Evolutionary conservation across 2,329 filamentous ascomycete species (phyloP).

Genomic region (Fusarium metavorans): DNA sequence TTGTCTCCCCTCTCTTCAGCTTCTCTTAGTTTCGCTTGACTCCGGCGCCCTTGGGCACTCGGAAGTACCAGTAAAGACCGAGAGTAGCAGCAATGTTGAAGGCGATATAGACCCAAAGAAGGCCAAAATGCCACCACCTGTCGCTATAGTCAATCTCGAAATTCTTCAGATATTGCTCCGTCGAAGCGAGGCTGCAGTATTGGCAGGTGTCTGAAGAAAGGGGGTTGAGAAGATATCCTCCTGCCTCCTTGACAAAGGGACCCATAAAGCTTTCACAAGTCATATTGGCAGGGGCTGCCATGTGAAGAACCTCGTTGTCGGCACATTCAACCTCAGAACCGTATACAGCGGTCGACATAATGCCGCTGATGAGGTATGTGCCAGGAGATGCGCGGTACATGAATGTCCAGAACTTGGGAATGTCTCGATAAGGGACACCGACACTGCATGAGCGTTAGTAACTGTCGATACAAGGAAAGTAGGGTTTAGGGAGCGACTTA

Average conservation of each 20-base stretch:
- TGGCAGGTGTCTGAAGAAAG: conserved; percentile 57
- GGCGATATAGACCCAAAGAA: conserved; percentile 64
- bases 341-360: conserved; percentile 57
- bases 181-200: conserved; percentile 55
- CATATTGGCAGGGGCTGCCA: conserved; percentile 63
- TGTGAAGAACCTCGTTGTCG: conserved; percentile 61
- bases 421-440: conserved; percentile 64
- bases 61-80: conserved; percentile 59
- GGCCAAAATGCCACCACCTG: conserved; percentile 68
- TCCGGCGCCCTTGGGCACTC: conserved; percentile 47
- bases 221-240: conserved; percentile 62
- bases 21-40: conserved; percentile 29
- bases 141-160: conserved; percentile 60
- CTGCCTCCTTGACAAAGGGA: conserved; percentile 54
- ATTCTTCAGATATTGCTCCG: conserved; percentile 52
- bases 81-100: conserved; percentile 62
- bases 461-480: conserved; percentile 37
- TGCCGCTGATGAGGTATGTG: conserved; percentile 74
- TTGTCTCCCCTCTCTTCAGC: background rate
- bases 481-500: conserved; percentile 5
- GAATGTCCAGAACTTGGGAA: conserved; percentile 79
- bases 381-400: conserved; percentile 77
- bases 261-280: conserved; percentile 66
- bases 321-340: conserved; percentile 41
- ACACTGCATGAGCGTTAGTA: conserved; percentile 57